phyloP scores from a whole-genome alignment of 2,329 filamentous ascomycete genomes.

The Paraconiothyrium brasiliense region DNA sequence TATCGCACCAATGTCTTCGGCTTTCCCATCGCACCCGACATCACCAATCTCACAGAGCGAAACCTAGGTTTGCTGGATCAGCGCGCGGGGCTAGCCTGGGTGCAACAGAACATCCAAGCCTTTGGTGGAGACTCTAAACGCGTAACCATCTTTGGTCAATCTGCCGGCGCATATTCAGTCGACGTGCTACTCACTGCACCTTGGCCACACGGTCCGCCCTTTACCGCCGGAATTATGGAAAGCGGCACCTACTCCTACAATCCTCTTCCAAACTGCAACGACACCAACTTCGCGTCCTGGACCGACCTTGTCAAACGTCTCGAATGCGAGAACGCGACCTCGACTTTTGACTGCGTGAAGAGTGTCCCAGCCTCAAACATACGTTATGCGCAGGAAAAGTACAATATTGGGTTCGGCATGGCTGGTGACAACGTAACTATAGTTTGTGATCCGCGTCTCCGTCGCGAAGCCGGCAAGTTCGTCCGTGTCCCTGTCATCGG shows the following conservation, averaged over 20 bases:
- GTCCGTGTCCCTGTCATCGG: constrained; percentile 24
- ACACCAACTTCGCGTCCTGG: constrained; percentile 14
- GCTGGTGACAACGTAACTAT: constrained; percentile 26
- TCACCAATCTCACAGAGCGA: constrained; percentile 25
- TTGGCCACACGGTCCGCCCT: constrained; percentile 27
- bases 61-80: constrained; percentile 66
- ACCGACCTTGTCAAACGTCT: constrained; percentile 16
- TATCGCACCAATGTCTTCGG: constrained; percentile 40
- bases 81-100: constrained; percentile 63
- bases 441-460: constrained; percentile 18
- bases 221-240: constrained; percentile 36
- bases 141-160: constrained; percentile 57
- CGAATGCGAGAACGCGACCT: constrained; percentile 7
- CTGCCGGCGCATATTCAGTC: constrained; percentile 33
- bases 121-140: constrained; percentile 59
- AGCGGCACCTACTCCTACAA: constrained; percentile 26
- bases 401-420: constrained; percentile 20
- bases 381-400: constrained; percentile 14
- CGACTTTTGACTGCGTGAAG: constrained; percentile 21
- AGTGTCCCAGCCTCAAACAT: constrained; percentile 9
- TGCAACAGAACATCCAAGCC: constrained; percentile 56
- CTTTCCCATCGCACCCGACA: constrained; percentile 27
- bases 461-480: constrained; percentile 20
- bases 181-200: constrained; percentile 34
- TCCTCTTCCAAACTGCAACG: constrained; percentile 17